Base-by-base conservation (phyloP, 139 green algal species). In the Tetradesmus lagerheimii region DNA sequence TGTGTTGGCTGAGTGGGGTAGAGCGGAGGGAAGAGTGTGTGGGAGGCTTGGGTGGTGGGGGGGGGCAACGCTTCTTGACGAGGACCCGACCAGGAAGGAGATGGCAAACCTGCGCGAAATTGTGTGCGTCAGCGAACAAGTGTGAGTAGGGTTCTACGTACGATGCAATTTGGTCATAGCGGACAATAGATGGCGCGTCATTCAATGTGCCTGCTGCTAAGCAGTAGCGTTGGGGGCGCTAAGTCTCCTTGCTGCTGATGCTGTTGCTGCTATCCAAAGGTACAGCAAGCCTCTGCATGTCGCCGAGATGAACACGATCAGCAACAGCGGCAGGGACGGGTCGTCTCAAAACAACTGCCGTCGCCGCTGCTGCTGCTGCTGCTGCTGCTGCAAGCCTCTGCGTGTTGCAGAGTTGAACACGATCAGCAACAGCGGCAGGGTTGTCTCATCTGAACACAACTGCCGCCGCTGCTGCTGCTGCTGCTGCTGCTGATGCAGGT, bases 251-350 rank as follows among this genome's bases (percentile, higher is more conserved):
- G 57, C 57, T 39, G 14, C 38, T 83, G 38, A 8, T 47, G 38
- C 77, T 83, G 38, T 38, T 82, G 34, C 75, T 29, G 43, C 12
- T 89, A n/a, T 85, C 27, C 87, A n/a, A n/a, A 91, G 53, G 11
- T 84, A 88, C 18, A 80, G 80, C 80, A 91, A 91, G 88, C 88
- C 88, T 2, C 80, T 91, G 9, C 88, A 80, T 2, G 88, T 91
- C 1, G 88, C 88, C 18, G 88, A 91, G 34, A 88, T 88, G 80
- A 91, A 91, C 88, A 89, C 88, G 15, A 91, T 91, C 80, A 88
- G 80, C 80, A 91, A 91, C 88, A 91, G 88, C 88, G 88, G 88
- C n/a, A 41, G 80, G 1, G 67, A 67, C 38, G 88, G 88, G n/a
- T n/a, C n/a, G n/a, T n/a, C n/a, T n/a, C n/a, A n/a, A n/a, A n/a